Evolutionary conservation across 371 early-diverging fungal species (phyloP).

Genomic region (Mucor saturninus): DNA sequence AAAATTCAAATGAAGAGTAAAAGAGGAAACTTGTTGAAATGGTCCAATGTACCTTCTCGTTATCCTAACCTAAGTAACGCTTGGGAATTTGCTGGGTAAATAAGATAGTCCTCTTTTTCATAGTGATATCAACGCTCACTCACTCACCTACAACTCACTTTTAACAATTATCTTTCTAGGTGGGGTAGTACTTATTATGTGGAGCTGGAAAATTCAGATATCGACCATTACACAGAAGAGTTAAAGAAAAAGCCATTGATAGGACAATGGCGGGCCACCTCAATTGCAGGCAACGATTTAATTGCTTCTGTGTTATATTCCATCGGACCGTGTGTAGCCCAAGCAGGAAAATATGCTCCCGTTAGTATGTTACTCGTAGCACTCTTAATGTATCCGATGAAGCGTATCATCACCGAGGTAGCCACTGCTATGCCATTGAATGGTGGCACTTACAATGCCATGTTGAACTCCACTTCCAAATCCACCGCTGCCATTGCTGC

Average conservation of each 20-base stretch:
- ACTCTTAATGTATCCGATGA: slow-evolving; percentile 55
- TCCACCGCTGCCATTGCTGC: slow-evolving; percentile 56
- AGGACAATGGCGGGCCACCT: slow-evolving; percentile 56
- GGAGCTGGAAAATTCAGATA: slow-evolving; percentile 39
- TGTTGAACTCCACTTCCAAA: slow-evolving; percentile 55
- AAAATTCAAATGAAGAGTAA: slow-evolving; percentile 28
- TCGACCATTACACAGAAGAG: slow-evolving; percentile 19
- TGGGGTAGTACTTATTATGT: slow-evolving; percentile 55
- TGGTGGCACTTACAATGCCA: slow-evolving; percentile 59
- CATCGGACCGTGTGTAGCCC: slow-evolving; percentile 47
- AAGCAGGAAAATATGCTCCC: slow-evolving; percentile 60
- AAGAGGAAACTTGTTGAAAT: slow-evolving; percentile 32
- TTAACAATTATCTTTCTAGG: slow-evolving; percentile 9
- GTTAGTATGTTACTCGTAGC: slow-evolving; percentile 55
- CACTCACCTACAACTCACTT: background rate
- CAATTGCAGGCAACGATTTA: slow-evolving; percentile 62
- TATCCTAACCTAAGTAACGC: slow-evolving; percentile 42
- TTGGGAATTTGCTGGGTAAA: slow-evolving; percentile 55
- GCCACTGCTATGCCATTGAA: slow-evolving; percentile 56
- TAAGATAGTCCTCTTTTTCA: background rate
- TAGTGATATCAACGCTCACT: background rate
- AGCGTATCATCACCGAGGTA: slow-evolving; percentile 58
- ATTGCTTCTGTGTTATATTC: slow-evolving; percentile 61
- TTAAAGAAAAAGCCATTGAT: slow-evolving; percentile 24
- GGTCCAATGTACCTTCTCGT: slow-evolving; percentile 39